These are phyloP conservation scores for Malassezia obtusa DNA, from an alignment of 1,284 basidiomycete genomes.

Conservation along the genomic window DNA sequence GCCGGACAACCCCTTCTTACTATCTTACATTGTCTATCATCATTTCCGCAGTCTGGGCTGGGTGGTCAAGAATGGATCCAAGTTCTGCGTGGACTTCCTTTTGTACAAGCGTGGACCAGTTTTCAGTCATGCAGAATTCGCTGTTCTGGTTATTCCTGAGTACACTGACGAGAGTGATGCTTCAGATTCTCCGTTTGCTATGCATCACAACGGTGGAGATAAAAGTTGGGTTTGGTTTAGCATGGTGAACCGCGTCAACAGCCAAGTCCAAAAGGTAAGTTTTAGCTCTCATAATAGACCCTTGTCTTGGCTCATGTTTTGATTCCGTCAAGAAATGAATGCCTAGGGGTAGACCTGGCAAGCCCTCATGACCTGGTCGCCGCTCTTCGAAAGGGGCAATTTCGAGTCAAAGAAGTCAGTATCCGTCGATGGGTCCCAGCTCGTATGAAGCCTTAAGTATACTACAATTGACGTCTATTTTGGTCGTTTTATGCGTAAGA, in stretches of 20 bases:
- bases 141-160: conserved; percentile 73
- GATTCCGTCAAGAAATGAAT: conserved; percentile 47
- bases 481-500: no score
- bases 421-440: conserved; percentile 79
- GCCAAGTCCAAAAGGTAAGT: conserved; percentile 73
- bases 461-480: no score
- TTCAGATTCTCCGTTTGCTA: conserved; percentile 38
- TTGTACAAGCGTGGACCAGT: conserved; percentile 90
- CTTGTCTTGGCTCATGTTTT: conserved; percentile 38
- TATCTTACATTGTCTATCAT: conserved; percentile 84
- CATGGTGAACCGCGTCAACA: conserved; percentile 91
- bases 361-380: conserved; percentile 52
- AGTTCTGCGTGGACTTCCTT: conserved; percentile 92
- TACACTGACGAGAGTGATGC: conserved; percentile 73
- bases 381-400: conserved; percentile 55
- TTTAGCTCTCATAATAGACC: conserved; percentile 19
- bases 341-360: conserved; percentile 49
- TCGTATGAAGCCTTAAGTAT: conserved; percentile 67
- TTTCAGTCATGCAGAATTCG: conserved; percentile 93
- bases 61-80: conserved; percentile 90
- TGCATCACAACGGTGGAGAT: conserved; percentile 49
- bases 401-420: conserved; percentile 69
- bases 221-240: conserved; percentile 87
- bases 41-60: conserved; percentile 95
- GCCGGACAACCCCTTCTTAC: conserved; percentile 79